Conservation (phyloP, 495 filamentous ascomycete species). For the Umbilicaria muhlenbergii region DNA sequence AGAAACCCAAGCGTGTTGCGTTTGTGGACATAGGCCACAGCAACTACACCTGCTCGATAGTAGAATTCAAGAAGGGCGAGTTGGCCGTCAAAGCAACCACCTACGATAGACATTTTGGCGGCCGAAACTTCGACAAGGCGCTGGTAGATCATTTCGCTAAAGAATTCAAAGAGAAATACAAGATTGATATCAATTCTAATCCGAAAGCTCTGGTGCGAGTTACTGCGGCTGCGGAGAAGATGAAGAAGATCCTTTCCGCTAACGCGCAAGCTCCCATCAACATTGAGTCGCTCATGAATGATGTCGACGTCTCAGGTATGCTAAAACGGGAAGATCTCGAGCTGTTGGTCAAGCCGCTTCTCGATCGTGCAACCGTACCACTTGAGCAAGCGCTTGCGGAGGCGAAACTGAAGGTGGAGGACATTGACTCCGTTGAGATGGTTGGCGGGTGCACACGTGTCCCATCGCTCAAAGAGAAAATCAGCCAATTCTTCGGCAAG, state of each 20-base stretch:
- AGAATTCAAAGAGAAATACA: constrained; percentile 89
- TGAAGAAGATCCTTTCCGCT: constrained; percentile 97
- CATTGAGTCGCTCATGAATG: constrained; percentile 98
- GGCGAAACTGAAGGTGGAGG: constrained; percentile 73
- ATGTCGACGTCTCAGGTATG: constrained; percentile 76
- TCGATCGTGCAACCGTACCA: constrained; percentile 55
- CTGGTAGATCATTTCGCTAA: constrained; percentile 85
- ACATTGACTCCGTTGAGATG: constrained; percentile 89
- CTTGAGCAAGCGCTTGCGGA: constrained; percentile 85
- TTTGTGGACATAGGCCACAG: constrained; percentile 95
- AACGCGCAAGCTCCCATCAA: constrained; percentile 88
- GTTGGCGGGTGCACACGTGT: constrained; percentile 93
- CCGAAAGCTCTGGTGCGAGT: constrained; percentile 79
- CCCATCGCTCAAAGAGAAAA: constrained; percentile 76
- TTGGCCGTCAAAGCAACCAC: constrained; percentile 85
- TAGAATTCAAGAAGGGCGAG: constrained; percentile 96
- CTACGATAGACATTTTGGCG: constrained; percentile 92
- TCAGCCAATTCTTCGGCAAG: constrained; percentile 86
- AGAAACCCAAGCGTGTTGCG: constrained; percentile 82
- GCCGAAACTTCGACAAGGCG: constrained; percentile 91
- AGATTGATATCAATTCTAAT: constrained; percentile 78
- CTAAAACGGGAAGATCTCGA: constrained; percentile 93
- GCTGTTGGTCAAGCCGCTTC: constrained; percentile 69
- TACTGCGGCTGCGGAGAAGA: constrained; percentile 77
- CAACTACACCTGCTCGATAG: constrained; percentile 86